Evolutionary conservation across 1,284 basidiomycete species (phyloP), one percentile per base, ranked within the genome.

Genomic region (Cutaneotrichosporon sp.): DNA sequence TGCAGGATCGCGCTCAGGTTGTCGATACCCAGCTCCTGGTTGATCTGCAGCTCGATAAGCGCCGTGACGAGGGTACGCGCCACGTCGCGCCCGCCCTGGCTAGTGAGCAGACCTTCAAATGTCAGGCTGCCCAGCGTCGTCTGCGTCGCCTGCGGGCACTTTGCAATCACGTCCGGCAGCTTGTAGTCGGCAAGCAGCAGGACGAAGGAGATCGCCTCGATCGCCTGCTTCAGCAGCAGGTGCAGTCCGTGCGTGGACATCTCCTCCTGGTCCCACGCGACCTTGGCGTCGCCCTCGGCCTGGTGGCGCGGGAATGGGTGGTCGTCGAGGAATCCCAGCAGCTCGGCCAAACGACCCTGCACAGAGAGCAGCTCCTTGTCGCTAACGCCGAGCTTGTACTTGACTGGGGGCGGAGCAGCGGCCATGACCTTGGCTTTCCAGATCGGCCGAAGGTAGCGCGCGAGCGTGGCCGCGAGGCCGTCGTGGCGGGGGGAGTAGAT

Each of bases 41-140:
- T 89, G 63, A 97, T 97, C 70, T 97, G 94, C 66, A 93, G 89
- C 75, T 98, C 91, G 64, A 99, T 98, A 59, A 99, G 83, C 34
- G 93, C 86, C 60, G 92, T 94, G 12, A 97, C 90, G 18, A 97
- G 77, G n/a, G 84, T 84, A 60, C 90, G 81, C 8, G 93, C 92
- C 30, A 85, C 83, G 22, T 84, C 84, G 60, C 90, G 81, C 26
- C 93, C 93, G 63, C 84, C 83, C 66, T 86, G 83, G 39, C 83
- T 83, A 8, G 87, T 90, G 54, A 97, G 83, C 18, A 98, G 80
- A 35, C 87, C 86, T 68, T 89, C 84, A 64, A 88, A 96, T 8
- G 88, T 90, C 67, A 92, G 77, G 8, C 78, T 77, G 17, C 78
- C 75, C 43, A 94, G 78, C 1, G 84, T 69, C 52, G 82, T 81